Conservation (phyloP, 177 flowering plant genomes). For the Vitis hybrid region DNA sequence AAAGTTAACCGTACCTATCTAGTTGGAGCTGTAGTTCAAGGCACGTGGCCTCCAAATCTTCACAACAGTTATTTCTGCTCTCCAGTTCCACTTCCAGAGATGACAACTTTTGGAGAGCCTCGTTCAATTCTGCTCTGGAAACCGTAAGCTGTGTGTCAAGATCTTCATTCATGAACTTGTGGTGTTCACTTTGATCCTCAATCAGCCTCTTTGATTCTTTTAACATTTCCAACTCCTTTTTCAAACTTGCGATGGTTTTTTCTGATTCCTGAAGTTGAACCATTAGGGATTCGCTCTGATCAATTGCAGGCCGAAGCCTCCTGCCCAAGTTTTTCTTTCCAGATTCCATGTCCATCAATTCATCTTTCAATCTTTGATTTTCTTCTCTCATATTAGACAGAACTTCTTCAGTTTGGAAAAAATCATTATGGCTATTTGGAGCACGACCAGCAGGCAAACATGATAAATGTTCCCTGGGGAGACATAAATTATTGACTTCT, state of each 20-base stretch:
- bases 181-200: slow-evolving; percentile 61
- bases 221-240: slow-evolving; percentile 36
- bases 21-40: slow-evolving; percentile 78
- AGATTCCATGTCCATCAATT: slow-evolving; percentile 28
- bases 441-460: slow-evolving; percentile 7
- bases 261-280: slow-evolving; percentile 45
- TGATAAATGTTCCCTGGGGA: slow-evolving; percentile 13
- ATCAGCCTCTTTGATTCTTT: slow-evolving; percentile 41
- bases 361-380: slow-evolving; percentile 35
- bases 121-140: slow-evolving; percentile 51
- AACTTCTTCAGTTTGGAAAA: slow-evolving; percentile 28
- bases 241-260: slow-evolving; percentile 34
- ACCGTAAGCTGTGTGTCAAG: slow-evolving; percentile 63
- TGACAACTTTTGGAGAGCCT: slow-evolving; percentile 46
- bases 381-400: slow-evolving; percentile 35
- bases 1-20: slow-evolving; percentile 48
- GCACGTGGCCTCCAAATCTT: slow-evolving; percentile 64
- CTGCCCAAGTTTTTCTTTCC: slow-evolving; percentile 42
- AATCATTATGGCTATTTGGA: slow-evolving; percentile 20
- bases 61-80: slow-evolving; percentile 52
- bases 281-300: slow-evolving; percentile 28
- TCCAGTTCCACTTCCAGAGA: slow-evolving; percentile 67
- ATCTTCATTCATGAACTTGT: slow-evolving; percentile 57
- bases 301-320: slow-evolving; percentile 35
- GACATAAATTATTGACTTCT: slow-evolving; percentile 19